Evolutionary conservation across 1,284 basidiomycete species (phyloP).

Genomic region (Wolfiporia cocos): DNA sequence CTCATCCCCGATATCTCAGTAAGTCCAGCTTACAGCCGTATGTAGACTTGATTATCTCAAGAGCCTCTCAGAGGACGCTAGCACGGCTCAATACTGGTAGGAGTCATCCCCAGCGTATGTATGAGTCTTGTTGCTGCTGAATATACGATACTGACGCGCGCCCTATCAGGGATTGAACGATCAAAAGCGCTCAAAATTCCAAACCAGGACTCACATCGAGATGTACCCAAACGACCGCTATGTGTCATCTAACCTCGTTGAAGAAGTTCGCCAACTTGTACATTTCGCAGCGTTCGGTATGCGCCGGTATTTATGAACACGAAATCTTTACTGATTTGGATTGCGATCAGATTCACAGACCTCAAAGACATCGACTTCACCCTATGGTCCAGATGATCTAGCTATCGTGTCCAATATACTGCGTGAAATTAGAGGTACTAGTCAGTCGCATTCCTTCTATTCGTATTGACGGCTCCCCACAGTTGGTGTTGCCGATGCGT

Average conservation of each 20-base stretch:
- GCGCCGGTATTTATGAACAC: neutral
- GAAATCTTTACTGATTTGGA: neutral
- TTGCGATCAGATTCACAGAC: slow-evolving; percentile 19
- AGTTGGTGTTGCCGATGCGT: too few relatives aligned
- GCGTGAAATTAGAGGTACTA: too few relatives aligned
- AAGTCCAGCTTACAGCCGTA: neutral
- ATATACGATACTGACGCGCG: too few relatives aligned
- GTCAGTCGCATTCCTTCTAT: too few relatives aligned
- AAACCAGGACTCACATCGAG: slow-evolving; percentile 10
- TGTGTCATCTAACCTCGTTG: neutral
- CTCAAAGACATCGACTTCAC: slow-evolving; percentile 12
- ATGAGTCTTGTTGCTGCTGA: too few relatives aligned
- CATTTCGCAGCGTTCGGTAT: slow-evolving; percentile 9
- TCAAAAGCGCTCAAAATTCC: neutral
- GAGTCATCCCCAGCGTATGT: too few relatives aligned
- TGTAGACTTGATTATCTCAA: too few relatives aligned
- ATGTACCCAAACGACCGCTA: slow-evolving; percentile 15
- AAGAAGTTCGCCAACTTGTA: slow-evolving; percentile 3
- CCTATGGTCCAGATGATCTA: slow-evolving; percentile 10
- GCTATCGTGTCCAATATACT: too few relatives aligned
- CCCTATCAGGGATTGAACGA: neutral
- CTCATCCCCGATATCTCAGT: slow-evolving; percentile 10
- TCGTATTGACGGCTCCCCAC: too few relatives aligned
- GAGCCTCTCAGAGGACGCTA: too few relatives aligned
- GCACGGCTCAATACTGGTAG: too few relatives aligned